Evolutionary conservation across 2,329 filamentous ascomycete species (phyloP).

Genomic region (Hymenoscyphus infarciens): DNA sequence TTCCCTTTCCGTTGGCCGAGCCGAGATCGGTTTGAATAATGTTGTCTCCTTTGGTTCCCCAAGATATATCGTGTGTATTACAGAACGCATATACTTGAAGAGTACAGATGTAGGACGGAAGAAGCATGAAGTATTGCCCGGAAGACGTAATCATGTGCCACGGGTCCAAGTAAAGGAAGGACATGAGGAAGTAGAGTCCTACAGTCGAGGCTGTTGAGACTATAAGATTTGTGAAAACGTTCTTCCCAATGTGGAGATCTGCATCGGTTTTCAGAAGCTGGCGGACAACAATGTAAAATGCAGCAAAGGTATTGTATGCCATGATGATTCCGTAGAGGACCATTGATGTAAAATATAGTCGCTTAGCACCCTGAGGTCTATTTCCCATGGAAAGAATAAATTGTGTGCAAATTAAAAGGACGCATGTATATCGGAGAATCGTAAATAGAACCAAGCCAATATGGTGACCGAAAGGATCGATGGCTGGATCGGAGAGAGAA

Average conservation of each 20-base stretch:
- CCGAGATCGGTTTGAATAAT: conserved; percentile 90
- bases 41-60: conserved; percentile 99
- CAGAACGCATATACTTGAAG: conserved; percentile 98
- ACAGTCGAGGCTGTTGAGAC: conserved; percentile 85
- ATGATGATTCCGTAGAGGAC: conserved; percentile 91
- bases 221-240: conserved; percentile 92
- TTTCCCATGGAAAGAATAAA: conserved; percentile 97
- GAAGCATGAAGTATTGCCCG: conserved; percentile 85
- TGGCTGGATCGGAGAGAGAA: conserved; percentile 70
- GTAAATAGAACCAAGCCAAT: conserved; percentile 83
- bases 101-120: conserved; percentile 94
- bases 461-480: conserved; percentile 89
- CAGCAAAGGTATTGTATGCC: conserved; percentile 88
- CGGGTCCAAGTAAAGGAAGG: conserved; percentile 91
- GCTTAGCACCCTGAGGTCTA: conserved; percentile 88
- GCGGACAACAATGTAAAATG: conserved; percentile 82
- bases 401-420: conserved; percentile 86
- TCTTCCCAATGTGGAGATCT: conserved; percentile 66
- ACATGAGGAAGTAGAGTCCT: conserved; percentile 94
- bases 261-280: conserved; percentile 57
- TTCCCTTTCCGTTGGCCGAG: conserved; percentile 68
- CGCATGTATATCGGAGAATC: conserved; percentile 77
- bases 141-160: conserved; percentile 98
- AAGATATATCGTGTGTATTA: conserved; percentile 98
- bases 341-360: conserved; percentile 84